Base-by-base conservation (phyloP, 2,329 filamentous ascomycete species). In the Fusarium scirpi region DNA sequence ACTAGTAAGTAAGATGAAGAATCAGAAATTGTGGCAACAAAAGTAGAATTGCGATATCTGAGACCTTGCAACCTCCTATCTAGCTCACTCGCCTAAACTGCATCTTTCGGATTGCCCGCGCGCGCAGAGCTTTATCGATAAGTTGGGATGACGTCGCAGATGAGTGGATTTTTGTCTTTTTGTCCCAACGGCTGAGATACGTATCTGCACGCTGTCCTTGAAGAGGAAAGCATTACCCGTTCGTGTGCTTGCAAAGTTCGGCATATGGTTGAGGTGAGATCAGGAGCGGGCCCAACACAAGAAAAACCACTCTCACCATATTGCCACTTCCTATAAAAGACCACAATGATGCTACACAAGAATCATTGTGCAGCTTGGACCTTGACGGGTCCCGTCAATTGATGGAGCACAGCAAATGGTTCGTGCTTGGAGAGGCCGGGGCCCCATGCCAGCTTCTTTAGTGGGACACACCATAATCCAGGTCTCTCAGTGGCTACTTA, bases 81-180 rank as follows among this genome's bases (percentile, higher is more conserved):
- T 72, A 67, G 67, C 64, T 64, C 64, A 61, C 61, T 59, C 56
- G 59, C 57, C 52, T 62, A 63, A 61, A 40, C 54, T 68, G 48
- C 54, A 74, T 55, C 46, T 62, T 48, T 65, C 66, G 61, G 53
- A 49, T 34, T 65, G 54, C 62, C 38, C 44, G 49, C 62, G 38
- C 38, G 49, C 62, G 38, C 57, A 70, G 55, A 76, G 74, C 74
- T 76, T 76, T 76, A 76, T 76, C 74, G 74, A 76, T 76, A 76
- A 75, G 67, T 68, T 65, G 49, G 53, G 54, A 76, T 76, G 74
- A 76, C 74, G 74, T 76, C 74, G 72, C 47, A 55, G 52, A 64
- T 58, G 65, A 54, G 65, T 59, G 60, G 48, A 58, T 58, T 59
- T 72, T 56, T 38, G 34, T 73, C 72, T 51, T 46, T 58, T 49